Evolutionary conservation across 2,329 filamentous ascomycete genomes (phyloP).

Genomic region (Sclerotinia subarctica): DNA sequence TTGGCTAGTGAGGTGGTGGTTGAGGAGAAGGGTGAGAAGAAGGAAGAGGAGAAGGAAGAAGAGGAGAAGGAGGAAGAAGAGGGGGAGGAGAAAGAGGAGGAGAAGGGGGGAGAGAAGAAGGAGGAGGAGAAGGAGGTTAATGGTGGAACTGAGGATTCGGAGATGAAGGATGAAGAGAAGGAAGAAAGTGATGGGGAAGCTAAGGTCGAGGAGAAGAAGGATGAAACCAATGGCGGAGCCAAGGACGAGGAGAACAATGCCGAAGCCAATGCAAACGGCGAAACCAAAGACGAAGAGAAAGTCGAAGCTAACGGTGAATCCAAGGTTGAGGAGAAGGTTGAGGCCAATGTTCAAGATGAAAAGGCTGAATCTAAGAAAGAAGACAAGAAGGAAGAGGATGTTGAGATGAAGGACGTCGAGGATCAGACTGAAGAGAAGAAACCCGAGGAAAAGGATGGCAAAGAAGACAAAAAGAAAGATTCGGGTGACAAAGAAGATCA

Average conservation of each 20-base stretch:
- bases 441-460: conserved; percentile 28
- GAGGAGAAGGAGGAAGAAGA: conserved; percentile 19
- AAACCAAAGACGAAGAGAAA: conserved; percentile 22
- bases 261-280: conserved; percentile 28
- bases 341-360: conserved; percentile 25
- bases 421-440: conserved; percentile 28
- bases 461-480: conserved; percentile 30
- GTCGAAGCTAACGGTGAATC: conserved; percentile 28
- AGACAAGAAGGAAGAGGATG: conserved; percentile 26
- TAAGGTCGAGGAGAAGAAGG: conserved; percentile 31
- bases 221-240: conserved; percentile 21
- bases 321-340: conserved; percentile 25
- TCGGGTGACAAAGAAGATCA: conserved; percentile 20
- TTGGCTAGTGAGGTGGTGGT: conserved; percentile 57
- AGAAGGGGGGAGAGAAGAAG: conserved; percentile 33
- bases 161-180: conserved; percentile 41
- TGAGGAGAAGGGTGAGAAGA: conserved; percentile 31
- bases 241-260: conserved; percentile 20
- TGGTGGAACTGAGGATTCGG: conserved; percentile 27
- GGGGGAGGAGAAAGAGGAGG: background rate
- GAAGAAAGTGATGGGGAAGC: conserved; percentile 25
- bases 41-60: conserved; percentile 36
- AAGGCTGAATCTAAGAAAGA: conserved; percentile 23
- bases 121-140: conserved; percentile 13
- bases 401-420: conserved; percentile 20